These are phyloP conservation scores for Cercospora zeina DNA, from an alignment of 2,329 filamentous ascomycete species.

Conservation along the genomic window DNA sequence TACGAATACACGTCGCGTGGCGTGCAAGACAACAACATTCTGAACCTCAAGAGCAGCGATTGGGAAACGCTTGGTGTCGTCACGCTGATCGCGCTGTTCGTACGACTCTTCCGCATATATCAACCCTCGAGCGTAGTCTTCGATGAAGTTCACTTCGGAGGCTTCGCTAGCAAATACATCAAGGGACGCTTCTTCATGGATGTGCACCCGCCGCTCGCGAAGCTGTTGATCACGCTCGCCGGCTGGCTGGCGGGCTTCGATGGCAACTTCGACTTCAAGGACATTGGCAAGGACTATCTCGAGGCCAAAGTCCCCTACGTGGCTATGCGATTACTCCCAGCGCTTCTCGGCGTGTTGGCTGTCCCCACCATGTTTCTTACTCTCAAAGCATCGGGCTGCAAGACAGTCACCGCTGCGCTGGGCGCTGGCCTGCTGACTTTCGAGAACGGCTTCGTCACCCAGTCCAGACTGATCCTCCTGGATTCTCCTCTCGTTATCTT, in stretches of 20 bases:
- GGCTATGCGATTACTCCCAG: slow-evolving; percentile 91
- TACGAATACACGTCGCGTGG: slow-evolving; percentile 72
- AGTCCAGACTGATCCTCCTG: slow-evolving; percentile 91
- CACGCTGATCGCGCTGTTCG: slow-evolving; percentile 72
- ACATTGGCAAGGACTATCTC: slow-evolving; percentile 97
- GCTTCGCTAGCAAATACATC: slow-evolving; percentile 98
- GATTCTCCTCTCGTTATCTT: slow-evolving; percentile 93
- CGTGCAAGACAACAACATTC: slow-evolving; percentile 87
- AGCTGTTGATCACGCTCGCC: slow-evolving; percentile 91
- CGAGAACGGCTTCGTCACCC: slow-evolving; percentile 92
- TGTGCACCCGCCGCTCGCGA: slow-evolving; percentile 95
- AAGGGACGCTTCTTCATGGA: slow-evolving; percentile 99
- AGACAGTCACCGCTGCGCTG: slow-evolving; percentile 78
- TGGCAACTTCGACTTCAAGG: slow-evolving; percentile 97
- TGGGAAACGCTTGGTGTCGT: slow-evolving; percentile 74
- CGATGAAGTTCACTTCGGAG: slow-evolving; percentile 98
- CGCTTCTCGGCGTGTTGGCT: slow-evolving; percentile 81
- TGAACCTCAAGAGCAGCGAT: slow-evolving; percentile 79
- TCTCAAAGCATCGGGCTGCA: slow-evolving; percentile 85
- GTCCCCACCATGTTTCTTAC: slow-evolving; percentile 94
- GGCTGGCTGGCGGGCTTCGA: slow-evolving; percentile 95
- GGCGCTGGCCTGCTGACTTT: slow-evolving; percentile 88
- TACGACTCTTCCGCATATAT: slow-evolving; percentile 93
- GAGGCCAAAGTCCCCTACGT: slow-evolving; percentile 95
- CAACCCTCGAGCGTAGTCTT: slow-evolving; percentile 96